phyloP scores from a whole-genome alignment of 805 yeast species.

The Grigorovia yakushimaensis region DNA sequence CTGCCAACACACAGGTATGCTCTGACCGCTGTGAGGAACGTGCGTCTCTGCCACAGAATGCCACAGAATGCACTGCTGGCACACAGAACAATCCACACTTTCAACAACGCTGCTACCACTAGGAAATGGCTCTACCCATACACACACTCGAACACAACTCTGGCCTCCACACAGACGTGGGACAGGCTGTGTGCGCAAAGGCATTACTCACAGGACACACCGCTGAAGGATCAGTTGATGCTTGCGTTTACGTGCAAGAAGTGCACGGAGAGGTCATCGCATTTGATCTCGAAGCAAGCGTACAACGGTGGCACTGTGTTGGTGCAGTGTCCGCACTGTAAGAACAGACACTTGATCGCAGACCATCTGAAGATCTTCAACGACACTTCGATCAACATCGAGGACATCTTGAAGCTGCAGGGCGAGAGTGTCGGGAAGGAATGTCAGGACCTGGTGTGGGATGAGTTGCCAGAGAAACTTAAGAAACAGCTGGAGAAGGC shows the following conservation, averaged over 20 bases:
- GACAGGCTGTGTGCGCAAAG: neutral
- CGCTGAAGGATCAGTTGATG: conserved; percentile 42
- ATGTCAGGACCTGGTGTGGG: conserved; percentile 54
- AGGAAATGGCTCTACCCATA: too few species aligned
- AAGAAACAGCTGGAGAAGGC: conserved; percentile 6
- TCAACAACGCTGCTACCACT: too few species aligned
- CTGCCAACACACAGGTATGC: too few species aligned
- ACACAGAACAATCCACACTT: too few species aligned
- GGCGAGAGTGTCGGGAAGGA: conserved; percentile 65
- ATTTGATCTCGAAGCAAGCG: conserved; percentile 87
- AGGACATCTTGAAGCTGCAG: conserved; percentile 63
- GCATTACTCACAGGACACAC: neutral
- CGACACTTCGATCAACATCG: conserved; percentile 64
- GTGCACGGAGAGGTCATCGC: conserved; percentile 76
- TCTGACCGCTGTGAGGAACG: too few species aligned
- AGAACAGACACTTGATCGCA: conserved; percentile 80
- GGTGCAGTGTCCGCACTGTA: conserved; percentile 87
- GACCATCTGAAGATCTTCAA: conserved; percentile 78
- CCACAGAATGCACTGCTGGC: too few species aligned
- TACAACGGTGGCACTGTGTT: conserved; percentile 78
- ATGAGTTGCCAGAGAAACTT: conserved; percentile 27
- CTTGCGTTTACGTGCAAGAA: conserved; percentile 88
- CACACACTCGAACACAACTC: conserved; percentile 5
- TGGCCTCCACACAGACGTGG: neutral
- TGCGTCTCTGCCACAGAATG: too few species aligned